Conservation (phyloP, 768 basidiomycete genomes). For the Pholiota microspora region DNA sequence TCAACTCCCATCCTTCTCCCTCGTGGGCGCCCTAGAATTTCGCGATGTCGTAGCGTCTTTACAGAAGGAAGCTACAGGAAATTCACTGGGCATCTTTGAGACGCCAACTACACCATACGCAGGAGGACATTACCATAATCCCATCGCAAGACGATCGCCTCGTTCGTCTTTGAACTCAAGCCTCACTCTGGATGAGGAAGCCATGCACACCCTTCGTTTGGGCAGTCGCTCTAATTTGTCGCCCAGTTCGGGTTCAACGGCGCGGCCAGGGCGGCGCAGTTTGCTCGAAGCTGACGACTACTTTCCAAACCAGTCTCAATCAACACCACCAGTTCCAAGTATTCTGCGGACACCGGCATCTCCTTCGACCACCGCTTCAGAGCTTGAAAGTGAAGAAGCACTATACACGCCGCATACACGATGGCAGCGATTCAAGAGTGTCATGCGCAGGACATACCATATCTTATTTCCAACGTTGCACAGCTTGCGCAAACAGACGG, state of each 20-base stretch:
- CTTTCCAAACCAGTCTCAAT: conserved; percentile 9
- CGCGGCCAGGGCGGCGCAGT: background rate
- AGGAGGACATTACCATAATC: conserved; percentile 68
- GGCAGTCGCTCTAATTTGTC: conserved; percentile 33
- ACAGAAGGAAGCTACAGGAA: conserved; percentile 60
- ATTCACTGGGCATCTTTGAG: conserved; percentile 64
- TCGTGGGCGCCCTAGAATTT: conserved; percentile 95
- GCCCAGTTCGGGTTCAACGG: background rate
- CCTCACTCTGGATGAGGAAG: conserved; percentile 26
- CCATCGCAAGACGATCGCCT: conserved; percentile 16
- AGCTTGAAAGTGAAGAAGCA: conserved; percentile 42
- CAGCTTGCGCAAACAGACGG: conserved; percentile 66
- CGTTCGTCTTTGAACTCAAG: conserved; percentile 27
- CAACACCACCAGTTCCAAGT: conserved; percentile 40
- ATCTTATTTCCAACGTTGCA: conserved; percentile 86
- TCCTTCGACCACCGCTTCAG: conserved; percentile 35
- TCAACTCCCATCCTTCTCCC: conserved; percentile 81
- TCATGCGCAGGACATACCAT: conserved; percentile 45
- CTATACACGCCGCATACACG: conserved; percentile 38
- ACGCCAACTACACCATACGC: conserved; percentile 66
- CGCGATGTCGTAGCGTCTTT: conserved; percentile 85
- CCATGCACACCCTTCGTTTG: conserved; percentile 34
- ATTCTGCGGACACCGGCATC: conserved; percentile 60
- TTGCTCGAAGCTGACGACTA: conserved; percentile 18
- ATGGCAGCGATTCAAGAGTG: conserved; percentile 31